Conservation (phyloP, 257 asterid species). For the Nicotiana noctiflora region DNA sequence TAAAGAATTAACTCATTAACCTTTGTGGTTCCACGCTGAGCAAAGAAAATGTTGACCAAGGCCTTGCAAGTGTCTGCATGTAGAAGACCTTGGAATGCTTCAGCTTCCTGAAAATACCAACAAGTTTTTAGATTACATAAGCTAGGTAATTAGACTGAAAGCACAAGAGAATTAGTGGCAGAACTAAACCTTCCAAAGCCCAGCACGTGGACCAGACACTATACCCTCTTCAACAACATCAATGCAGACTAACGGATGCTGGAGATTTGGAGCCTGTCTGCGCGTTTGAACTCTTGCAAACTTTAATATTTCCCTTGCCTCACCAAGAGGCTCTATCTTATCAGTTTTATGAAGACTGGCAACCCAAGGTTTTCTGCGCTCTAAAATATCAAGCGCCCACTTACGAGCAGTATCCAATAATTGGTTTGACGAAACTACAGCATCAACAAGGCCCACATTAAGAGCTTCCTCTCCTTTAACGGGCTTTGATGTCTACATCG, state of each 20-base stretch:
- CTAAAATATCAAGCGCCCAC: constrained; percentile 91
- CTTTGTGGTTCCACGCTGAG: constrained; percentile 97
- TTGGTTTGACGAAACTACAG: constrained; percentile 61
- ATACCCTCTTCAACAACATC: constrained; percentile 95
- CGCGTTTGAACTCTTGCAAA: constrained; percentile 91
- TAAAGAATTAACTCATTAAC: constrained; percentile 23
- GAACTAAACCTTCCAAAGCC: constrained; percentile 74
- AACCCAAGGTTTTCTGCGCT: constrained; percentile 70
- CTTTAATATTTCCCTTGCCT: constrained; percentile 85
- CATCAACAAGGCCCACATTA: constrained; percentile 89
- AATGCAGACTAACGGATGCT: constrained; percentile 82
- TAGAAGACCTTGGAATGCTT: constrained; percentile 68
- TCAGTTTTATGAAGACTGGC: constrained; percentile 74
- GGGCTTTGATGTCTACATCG: constrained; percentile 76
- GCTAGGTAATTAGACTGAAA: not conserved
- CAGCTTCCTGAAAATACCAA: constrained; percentile 69
- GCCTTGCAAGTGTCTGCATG: constrained; percentile 87
- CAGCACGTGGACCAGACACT: constrained; percentile 81
- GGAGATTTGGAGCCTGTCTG: constrained; percentile 87
- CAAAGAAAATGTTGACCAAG: constrained; percentile 89
- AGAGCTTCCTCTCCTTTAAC: constrained; percentile 91
- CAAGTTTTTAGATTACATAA: not conserved
- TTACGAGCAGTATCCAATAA: constrained; percentile 67
- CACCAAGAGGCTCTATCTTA: constrained; percentile 80
- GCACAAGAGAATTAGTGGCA: constrained; percentile 11